Evolutionary conservation across 371 early-diverging fungal species (phyloP).

Genomic region (Sporodiniella umbellata): DNA sequence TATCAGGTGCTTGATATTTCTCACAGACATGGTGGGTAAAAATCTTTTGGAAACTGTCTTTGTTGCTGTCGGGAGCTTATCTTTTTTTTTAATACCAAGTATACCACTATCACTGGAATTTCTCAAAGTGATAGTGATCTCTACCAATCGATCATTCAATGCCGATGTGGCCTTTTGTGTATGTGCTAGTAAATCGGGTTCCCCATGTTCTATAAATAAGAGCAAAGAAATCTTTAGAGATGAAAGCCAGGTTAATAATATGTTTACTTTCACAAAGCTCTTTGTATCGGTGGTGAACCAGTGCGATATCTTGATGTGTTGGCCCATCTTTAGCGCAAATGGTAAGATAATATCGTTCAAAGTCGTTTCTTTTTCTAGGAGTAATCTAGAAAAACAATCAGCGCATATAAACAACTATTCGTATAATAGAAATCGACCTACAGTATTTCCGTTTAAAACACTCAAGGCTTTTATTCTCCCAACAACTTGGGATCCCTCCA

Average conservation of each 20-base stretch:
- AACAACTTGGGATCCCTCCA: slow-evolving; percentile 25
- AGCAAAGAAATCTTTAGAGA: not conserved
- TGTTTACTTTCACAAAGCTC: slow-evolving; percentile 50
- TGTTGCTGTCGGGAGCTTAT: slow-evolving; percentile 16
- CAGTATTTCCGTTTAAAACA: slow-evolving; percentile 41
- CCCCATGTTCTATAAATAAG: slow-evolving; percentile 41
- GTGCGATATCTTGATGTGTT: slow-evolving; percentile 34
- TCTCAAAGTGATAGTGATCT: slow-evolving; percentile 22
- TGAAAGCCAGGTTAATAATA: too few species aligned
- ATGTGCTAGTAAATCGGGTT: slow-evolving; percentile 38
- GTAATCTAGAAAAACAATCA: slow-evolving; percentile 36
- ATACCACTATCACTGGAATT: not conserved
- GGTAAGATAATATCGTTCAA: slow-evolving; percentile 76
- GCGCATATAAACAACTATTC: not conserved
- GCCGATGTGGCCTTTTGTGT: slow-evolving; percentile 40
- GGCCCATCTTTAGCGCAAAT: slow-evolving; percentile 38
- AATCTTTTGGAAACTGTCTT: slow-evolving; percentile 45
- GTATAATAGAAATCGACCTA: slow-evolving; percentile 6
- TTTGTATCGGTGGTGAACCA: slow-evolving; percentile 54
- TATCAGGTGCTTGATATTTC: slow-evolving; percentile 38
- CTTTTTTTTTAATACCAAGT: slow-evolving; percentile 2
- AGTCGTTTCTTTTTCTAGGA: slow-evolving; percentile 54
- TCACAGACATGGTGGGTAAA: slow-evolving; percentile 43
- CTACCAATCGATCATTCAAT: slow-evolving; percentile 64
- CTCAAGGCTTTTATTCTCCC: slow-evolving; percentile 31